Evolutionary conservation across 2,329 filamentous ascomycete genomes (phyloP).

Genomic region (Calonectria henricotiae): DNA sequence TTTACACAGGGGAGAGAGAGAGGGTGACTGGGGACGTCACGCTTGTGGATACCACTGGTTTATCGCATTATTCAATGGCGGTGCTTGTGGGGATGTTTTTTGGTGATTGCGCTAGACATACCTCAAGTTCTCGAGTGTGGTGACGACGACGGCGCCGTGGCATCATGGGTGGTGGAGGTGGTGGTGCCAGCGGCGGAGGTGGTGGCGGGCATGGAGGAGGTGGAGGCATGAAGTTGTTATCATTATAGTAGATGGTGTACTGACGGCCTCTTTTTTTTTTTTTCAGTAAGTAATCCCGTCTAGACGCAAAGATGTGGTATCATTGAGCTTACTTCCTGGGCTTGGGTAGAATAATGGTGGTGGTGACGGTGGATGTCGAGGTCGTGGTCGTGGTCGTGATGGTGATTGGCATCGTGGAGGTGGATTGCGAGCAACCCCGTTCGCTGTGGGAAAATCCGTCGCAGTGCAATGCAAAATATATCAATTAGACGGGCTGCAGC

Average conservation of each 20-base stretch:
- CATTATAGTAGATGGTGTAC: conserved; percentile 11
- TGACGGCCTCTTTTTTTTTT: background rate
- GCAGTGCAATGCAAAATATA: background rate
- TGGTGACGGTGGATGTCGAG: background rate
- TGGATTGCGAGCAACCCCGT: background rate
- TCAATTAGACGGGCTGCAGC: background rate
- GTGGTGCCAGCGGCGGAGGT: background rate
- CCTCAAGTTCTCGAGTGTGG: background rate
- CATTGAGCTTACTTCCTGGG: conserved; percentile 5
- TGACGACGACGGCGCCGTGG: background rate
- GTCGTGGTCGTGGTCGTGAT: conserved; percentile 2
- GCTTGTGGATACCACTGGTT: conserved; percentile 2
- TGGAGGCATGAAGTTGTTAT: conserved; percentile 3
- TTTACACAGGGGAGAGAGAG: background rate
- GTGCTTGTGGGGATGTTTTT: background rate
- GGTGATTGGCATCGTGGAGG: conserved; percentile 10
- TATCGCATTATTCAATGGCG: background rate
- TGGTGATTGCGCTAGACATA: background rate
- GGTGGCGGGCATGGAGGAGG: background rate
- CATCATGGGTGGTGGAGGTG: background rate
- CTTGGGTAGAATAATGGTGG: conserved; percentile 18
- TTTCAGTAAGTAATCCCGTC: background rate
- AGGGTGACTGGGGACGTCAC: background rate
- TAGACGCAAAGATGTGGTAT: background rate
- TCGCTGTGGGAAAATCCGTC: background rate